A percentile compares a stretch with the other conserved stretches of the same genome.
Conservation (phyloP, 148 eudicot genomes). For the Cornus suecica region DNA sequence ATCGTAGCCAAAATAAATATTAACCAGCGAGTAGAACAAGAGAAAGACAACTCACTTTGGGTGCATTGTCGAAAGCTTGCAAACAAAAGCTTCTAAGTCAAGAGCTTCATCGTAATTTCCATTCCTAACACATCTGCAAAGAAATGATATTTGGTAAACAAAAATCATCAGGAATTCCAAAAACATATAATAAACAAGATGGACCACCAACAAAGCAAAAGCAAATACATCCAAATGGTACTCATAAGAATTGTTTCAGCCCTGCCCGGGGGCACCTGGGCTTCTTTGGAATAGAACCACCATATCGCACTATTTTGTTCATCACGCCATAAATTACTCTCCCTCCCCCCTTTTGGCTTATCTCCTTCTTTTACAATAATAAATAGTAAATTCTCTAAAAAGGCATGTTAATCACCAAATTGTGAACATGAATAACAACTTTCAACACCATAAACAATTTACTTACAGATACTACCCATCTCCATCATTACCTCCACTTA, state of each 20-base stretch:
- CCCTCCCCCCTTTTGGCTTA: not conserved
- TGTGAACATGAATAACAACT: not conserved
- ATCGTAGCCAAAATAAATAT: slow-evolving; percentile 7
- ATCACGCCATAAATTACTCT: not conserved
- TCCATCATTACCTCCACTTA: too few relatives aligned
- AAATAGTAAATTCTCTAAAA: not conserved
- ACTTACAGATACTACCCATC: not conserved
- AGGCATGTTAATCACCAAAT: slow-evolving; percentile 2
- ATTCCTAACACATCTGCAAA: slow-evolving; percentile 86
- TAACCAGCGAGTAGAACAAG: slow-evolving; percentile 9
- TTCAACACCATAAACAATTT: not conserved
- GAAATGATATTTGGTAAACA: slow-evolving; percentile 4
- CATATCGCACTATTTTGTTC: not conserved
- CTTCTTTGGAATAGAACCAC: not conserved
- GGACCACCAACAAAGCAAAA: not conserved
- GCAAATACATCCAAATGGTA: not conserved
- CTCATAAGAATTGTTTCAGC: not conserved
- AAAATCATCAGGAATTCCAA: not conserved
- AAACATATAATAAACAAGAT: not conserved
- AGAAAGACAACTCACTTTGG: slow-evolving; percentile 67
- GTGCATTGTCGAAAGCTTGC: slow-evolving; percentile 92
- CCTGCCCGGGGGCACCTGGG: not conserved
- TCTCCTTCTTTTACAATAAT: not conserved
- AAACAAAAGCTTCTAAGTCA: slow-evolving; percentile 90
- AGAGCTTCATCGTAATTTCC: slow-evolving; percentile 99